Conservation (phyloP, 2,329 filamentous ascomycete genomes). For the Stemphylium lycopersici region DNA sequence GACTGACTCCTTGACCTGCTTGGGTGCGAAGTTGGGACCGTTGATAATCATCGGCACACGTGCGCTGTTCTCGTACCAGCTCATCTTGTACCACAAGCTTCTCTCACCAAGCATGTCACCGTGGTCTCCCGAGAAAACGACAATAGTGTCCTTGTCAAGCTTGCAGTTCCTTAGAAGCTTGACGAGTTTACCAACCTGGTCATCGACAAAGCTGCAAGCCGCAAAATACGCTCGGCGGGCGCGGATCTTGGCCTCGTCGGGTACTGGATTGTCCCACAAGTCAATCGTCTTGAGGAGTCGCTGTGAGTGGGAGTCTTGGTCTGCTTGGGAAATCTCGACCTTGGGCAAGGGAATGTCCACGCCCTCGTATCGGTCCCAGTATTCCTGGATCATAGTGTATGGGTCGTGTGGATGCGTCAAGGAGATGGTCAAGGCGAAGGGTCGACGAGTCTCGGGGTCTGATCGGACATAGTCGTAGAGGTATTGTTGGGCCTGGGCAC, state of each 20-base stretch:
- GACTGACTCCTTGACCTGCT: slow-evolving; percentile 80
- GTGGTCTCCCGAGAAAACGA: slow-evolving; percentile 92
- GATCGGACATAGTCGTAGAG: slow-evolving; percentile 89
- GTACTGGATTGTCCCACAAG: slow-evolving; percentile 81
- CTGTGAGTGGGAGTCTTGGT: slow-evolving; percentile 86
- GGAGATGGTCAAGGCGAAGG: slow-evolving; percentile 89
- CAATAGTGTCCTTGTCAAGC: slow-evolving; percentile 82
- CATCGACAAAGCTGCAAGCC: slow-evolving; percentile 91
- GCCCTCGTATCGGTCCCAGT: slow-evolving; percentile 89
- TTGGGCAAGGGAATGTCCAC: slow-evolving; percentile 86
- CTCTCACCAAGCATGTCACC: slow-evolving; percentile 96
- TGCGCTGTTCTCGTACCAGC: slow-evolving; percentile 89
- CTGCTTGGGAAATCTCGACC: slow-evolving; percentile 76
- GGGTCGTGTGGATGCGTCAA: slow-evolving; percentile 95
- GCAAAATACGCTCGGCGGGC: slow-evolving; percentile 91
- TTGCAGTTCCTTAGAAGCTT: slow-evolving; percentile 78
- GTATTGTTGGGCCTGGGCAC: slow-evolving; percentile 73
- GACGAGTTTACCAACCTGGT: slow-evolving; percentile 85
- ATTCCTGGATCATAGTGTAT: slow-evolving; percentile 91
- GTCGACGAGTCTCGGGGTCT: slow-evolving; percentile 69
- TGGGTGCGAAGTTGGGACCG: slow-evolving; percentile 76
- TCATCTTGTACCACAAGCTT: slow-evolving; percentile 97
- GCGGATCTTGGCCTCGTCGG: slow-evolving; percentile 82
- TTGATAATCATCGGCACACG: slow-evolving; percentile 87
- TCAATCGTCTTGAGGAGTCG: slow-evolving; percentile 86